These are phyloP conservation scores for Vitis hybrid DNA, from an alignment of 177 flowering plant genomes.

Conservation along the genomic window DNA sequence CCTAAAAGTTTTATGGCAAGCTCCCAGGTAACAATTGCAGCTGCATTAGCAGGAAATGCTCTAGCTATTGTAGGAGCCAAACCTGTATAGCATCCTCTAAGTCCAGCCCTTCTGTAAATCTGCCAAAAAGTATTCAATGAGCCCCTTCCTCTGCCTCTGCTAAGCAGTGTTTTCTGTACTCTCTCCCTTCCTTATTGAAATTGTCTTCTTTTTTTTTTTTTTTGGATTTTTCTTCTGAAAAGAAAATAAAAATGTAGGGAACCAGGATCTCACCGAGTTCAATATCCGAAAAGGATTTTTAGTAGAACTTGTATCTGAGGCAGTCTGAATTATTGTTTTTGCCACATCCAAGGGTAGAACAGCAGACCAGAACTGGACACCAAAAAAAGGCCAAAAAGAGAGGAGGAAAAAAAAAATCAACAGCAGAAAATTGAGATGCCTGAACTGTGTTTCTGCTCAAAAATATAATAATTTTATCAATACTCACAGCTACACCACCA, in stretches of 20 bases:
- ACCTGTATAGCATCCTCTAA: slow-evolving; percentile 82
- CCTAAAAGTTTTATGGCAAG: slow-evolving; percentile 69
- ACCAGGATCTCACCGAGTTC: slow-evolving; percentile 43
- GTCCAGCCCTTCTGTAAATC: slow-evolving; percentile 70
- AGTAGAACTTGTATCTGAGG: slow-evolving; percentile 41
- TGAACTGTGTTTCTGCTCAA: not conserved
- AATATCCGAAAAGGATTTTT: slow-evolving; percentile 66
- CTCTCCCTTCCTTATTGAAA: too few relatives aligned
- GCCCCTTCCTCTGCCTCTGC: not conserved
- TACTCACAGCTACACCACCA: slow-evolving; percentile 84
- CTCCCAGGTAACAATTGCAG: slow-evolving; percentile 94
- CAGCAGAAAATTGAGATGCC: not conserved
- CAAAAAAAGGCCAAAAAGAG: not conserved
- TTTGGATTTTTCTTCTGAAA: not conserved
- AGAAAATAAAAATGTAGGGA: not conserved
- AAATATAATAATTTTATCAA: slow-evolving; percentile 4
- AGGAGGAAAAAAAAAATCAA: not conserved
- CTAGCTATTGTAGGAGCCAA: slow-evolving; percentile 77
- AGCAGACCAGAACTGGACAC: slow-evolving; percentile 70
- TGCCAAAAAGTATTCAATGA: slow-evolving; percentile 23
- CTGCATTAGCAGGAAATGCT: slow-evolving; percentile 98
- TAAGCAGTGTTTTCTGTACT: too few relatives aligned
- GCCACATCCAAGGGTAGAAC: slow-evolving; percentile 89
- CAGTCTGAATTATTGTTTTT: slow-evolving; percentile 80
- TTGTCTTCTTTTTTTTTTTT: too few relatives aligned